Conservation (phyloP, 495 filamentous ascomycete species). For the Penicillium egyptiacum region DNA sequence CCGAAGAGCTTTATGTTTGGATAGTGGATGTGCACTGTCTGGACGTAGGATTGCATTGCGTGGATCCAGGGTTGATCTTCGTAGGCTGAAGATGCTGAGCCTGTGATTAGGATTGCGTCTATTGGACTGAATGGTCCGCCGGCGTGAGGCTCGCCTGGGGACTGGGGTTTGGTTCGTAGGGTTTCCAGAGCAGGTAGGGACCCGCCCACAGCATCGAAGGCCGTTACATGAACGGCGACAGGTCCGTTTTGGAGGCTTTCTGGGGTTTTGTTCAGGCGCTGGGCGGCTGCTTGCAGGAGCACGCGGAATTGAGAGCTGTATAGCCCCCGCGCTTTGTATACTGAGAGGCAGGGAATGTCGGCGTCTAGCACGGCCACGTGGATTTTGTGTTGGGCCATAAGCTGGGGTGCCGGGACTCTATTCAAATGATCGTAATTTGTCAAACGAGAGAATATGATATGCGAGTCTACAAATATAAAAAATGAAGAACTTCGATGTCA, state of each 20-base stretch:
- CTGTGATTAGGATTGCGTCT: slow-evolving; percentile 44
- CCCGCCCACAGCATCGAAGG: slow-evolving; percentile 42
- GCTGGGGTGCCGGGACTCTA: neutral
- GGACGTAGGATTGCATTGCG: slow-evolving; percentile 31
- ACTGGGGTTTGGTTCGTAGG: slow-evolving; percentile 23
- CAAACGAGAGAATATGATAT: neutral
- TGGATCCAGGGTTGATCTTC: slow-evolving; percentile 39
- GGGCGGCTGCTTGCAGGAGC: slow-evolving; percentile 36
- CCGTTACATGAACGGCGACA: slow-evolving; percentile 33
- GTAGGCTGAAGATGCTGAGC: slow-evolving; percentile 38
- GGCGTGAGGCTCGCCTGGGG: slow-evolving; percentile 13
- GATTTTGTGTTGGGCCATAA: slow-evolving; percentile 25
- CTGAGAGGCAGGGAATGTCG: slow-evolving; percentile 38
- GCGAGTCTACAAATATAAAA: neutral
- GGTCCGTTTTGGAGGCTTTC: slow-evolving; percentile 16
- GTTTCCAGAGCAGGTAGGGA: slow-evolving; percentile 30
- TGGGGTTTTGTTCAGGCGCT: slow-evolving; percentile 26
- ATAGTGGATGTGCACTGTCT: slow-evolving; percentile 35
- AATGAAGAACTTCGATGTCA: neutral
- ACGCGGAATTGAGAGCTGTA: slow-evolving; percentile 41
- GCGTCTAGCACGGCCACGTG: slow-evolving; percentile 47
- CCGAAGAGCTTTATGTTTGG: slow-evolving; percentile 49
- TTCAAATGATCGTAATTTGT: neutral
- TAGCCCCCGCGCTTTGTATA: slow-evolving; percentile 38
- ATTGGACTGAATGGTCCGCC: slow-evolving; percentile 24